A percentile compares a stretch with the other conserved stretches of the same genome.
Conservation (phyloP, 1,284 basidiomycete species). For the Puccinia hordei region DNA sequence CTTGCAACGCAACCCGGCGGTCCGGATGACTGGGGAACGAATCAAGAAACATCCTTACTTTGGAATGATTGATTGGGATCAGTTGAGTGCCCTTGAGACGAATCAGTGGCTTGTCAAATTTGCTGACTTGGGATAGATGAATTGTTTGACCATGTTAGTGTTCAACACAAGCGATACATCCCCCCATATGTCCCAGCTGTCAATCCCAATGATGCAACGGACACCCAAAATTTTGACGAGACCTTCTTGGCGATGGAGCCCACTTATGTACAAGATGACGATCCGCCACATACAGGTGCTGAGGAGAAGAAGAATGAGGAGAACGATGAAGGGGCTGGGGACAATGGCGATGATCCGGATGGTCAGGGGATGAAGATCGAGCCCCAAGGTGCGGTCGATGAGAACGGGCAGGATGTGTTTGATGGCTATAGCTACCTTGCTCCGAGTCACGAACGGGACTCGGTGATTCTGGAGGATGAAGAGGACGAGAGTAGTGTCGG, state of each 20-base stretch:
- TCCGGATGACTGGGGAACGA: constrained; percentile 85
- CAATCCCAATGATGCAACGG: constrained; percentile 86
- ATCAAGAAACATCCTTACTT: constrained; percentile 95
- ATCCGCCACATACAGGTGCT: constrained; percentile 61
- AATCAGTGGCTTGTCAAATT: neutral
- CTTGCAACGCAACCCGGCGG: constrained; percentile 83
- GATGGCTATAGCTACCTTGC: constrained; percentile 79
- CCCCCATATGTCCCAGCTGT: constrained; percentile 96
- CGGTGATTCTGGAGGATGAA: constrained; percentile 72
- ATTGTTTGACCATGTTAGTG: constrained; percentile 58
- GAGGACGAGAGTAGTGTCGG: constrained; percentile 64
- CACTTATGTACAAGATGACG: constrained; percentile 63
- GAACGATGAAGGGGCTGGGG: constrained; percentile 67
- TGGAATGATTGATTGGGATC: constrained; percentile 91
- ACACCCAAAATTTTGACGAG: constrained; percentile 97
- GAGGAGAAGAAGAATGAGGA: constrained; percentile 62
- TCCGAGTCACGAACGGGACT: constrained; percentile 68
- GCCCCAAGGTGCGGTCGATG: constrained; percentile 42
- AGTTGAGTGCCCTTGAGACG: constrained; percentile 57
- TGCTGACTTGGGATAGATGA: neutral
- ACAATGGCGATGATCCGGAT: constrained; percentile 19
- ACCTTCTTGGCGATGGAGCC: constrained; percentile 80
- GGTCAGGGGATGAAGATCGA: constrained; percentile 12
- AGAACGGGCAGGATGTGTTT: constrained; percentile 63
- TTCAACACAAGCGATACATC: constrained; percentile 90